Base-by-base conservation (phyloP, 116 monocot genomes). In the Cymodocea nodosa region DNA sequence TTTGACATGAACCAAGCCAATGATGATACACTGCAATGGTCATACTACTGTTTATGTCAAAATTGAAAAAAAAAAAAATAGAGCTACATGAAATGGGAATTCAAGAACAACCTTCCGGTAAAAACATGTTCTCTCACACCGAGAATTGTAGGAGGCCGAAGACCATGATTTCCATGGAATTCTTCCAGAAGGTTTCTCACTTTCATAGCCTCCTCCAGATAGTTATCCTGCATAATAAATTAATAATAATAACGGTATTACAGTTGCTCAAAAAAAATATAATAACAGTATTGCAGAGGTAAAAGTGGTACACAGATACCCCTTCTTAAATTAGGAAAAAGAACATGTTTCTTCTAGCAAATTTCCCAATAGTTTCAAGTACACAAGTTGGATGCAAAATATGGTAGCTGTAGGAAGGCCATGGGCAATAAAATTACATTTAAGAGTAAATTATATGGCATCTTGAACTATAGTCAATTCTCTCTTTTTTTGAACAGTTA, bases 171-270 rank as follows among this genome's bases (percentile, higher is more conserved):
- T 53, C 63, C 75, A 50, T 67, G 68, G 60, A 94, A 94, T 75
- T 94, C 94, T 72, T 94, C 90, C 51, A 94, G 85, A 64, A 94
- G 78, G 78, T 94, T 94, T 55, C 94, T 84, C 80, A 89, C 81
- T 71, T 94, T 94, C 80, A 94, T 81, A 44, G 94, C 94, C 73
- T 94, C 94, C 69, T 94, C 94, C 50, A 94, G 80, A 71, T 94
- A 94, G 70, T 94, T 94, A 39, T 94, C 94, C 94, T 94, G 68
- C 52, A 53, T 53, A 12, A 9, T 13, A 53, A 18, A 15, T 15
- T 17, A 15, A 18, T 15, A 15, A 53, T 15, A 53, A 53, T 4
- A 2, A 52, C 15, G 9, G 4, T n/a, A 2, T 20, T n/a, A 4
- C 6, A 56, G 5, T 2, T 23, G n/a, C 4, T 6, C 56, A 7